These are phyloP conservation scores for Coniochaeta sp. DNA, from an alignment of 2,329 filamentous ascomycete species.

Conservation along the genomic window DNA sequence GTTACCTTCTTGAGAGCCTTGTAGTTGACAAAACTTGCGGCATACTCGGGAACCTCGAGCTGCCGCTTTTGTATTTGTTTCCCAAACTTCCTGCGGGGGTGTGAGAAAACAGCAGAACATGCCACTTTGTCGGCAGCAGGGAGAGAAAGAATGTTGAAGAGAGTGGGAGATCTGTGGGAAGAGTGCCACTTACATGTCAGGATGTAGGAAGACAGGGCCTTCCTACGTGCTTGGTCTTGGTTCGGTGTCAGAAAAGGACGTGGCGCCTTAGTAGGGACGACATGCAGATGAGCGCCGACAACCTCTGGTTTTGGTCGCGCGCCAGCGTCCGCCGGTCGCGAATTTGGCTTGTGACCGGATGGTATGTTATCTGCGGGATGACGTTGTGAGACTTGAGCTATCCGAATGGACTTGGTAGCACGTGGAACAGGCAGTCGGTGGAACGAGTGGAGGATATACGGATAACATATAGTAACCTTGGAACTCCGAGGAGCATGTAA, in stretches of 20 bases:
- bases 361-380: neutral
- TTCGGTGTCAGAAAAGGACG: neutral
- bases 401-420: neutral
- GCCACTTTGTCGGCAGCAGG: neutral
- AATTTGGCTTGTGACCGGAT: neutral
- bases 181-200: neutral
- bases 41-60: conserved; percentile 98
- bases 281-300: neutral
- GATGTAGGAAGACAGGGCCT: neutral
- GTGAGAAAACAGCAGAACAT: neutral
- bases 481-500: neutral
- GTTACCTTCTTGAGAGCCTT: conserved; percentile 96
- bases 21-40: conserved; percentile 98
- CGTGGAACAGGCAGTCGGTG: neutral
- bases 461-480: neutral
- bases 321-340: neutral
- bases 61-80: conserved; percentile 99
- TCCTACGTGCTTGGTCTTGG: neutral
- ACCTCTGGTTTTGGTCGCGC: neutral
- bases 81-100: conserved; percentile 81
- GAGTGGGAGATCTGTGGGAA: too few species aligned
- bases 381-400: neutral
- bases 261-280: neutral
- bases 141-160: too few species aligned
- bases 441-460: neutral